Conservation (phyloP, 192 early-diverging fungal species). For the Coemansia sp. region DNA sequence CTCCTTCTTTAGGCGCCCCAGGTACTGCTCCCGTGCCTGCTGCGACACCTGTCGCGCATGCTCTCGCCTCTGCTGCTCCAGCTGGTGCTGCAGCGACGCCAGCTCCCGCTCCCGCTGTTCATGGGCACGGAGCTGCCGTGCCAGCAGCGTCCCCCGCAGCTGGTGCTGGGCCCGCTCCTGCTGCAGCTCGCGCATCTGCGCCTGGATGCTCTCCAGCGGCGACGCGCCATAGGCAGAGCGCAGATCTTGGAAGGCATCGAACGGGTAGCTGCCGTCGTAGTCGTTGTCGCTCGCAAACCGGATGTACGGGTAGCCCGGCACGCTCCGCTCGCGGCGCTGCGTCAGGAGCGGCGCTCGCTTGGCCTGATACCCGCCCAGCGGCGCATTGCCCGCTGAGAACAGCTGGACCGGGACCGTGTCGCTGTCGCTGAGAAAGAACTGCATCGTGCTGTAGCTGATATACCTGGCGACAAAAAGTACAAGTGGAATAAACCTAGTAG, state of each 20-base stretch:
- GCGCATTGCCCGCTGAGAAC: constrained; percentile 31
- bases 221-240: constrained; percentile 29
- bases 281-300: constrained; percentile 31
- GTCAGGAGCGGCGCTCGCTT: background rate
- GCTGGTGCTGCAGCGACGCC: constrained; percentile 8
- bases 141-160: constrained; percentile 17
- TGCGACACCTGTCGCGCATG: constrained; percentile 14
- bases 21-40: constrained; percentile 12
- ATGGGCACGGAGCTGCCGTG: constrained; percentile 20
- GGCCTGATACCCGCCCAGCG: background rate
- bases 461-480: too few species aligned
- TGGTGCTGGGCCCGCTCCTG: constrained; percentile 28
- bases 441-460: too few species aligned
- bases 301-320: constrained; percentile 41
- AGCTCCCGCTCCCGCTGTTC: constrained; percentile 21
- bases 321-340: constrained; percentile 6
- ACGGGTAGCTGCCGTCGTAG: constrained; percentile 40
- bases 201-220: constrained; percentile 19
- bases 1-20: constrained; percentile 10
- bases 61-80: constrained; percentile 18
- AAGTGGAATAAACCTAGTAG: too few species aligned
- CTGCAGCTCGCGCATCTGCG: constrained; percentile 24
- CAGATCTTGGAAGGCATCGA: constrained; percentile 43
- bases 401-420: constrained; percentile 25
- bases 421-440: constrained; percentile 37